A percentile compares a stretch with the other conserved stretches of the same genome.
These are phyloP conservation scores for Hamigera avellanea DNA, from an alignment of 495 filamentous ascomycete genomes.

Conservation along the genomic window DNA sequence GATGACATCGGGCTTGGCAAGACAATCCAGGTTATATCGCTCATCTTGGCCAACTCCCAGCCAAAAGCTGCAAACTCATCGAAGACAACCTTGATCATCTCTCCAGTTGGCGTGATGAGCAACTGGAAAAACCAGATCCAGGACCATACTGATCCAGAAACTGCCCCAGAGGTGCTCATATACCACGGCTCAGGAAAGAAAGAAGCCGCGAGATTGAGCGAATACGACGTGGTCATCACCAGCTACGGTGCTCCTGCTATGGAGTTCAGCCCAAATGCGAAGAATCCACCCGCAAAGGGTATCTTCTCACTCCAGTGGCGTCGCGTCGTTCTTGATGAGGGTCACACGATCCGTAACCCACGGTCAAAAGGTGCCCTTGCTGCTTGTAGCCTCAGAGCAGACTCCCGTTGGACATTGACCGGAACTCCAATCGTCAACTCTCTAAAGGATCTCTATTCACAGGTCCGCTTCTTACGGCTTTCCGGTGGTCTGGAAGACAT, in stretches of 20 bases:
- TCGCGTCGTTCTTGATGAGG: slow-evolving; percentile 80
- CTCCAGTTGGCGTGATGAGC: slow-evolving; percentile 81
- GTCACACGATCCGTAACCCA: slow-evolving; percentile 73
- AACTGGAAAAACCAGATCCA: slow-evolving; percentile 82
- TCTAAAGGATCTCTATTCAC: slow-evolving; percentile 72
- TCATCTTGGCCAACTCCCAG: slow-evolving; percentile 54
- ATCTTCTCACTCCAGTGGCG: slow-evolving; percentile 65
- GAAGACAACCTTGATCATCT: slow-evolving; percentile 65
- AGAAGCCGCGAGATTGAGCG: slow-evolving; percentile 34
- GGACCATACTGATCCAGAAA: slow-evolving; percentile 53
- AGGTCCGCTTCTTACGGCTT: slow-evolving; percentile 67
- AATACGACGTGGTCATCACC: slow-evolving; percentile 72
- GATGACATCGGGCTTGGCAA: slow-evolving; percentile 97
- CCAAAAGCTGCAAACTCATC: slow-evolving; percentile 21
- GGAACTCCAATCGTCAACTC: slow-evolving; percentile 71
- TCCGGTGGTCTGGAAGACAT: slow-evolving; percentile 67
- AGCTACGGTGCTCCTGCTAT: slow-evolving; percentile 57
- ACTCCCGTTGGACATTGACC: slow-evolving; percentile 72
- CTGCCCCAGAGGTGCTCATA: slow-evolving; percentile 51
- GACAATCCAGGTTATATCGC: slow-evolving; percentile 75
- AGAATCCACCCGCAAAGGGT: slow-evolving; percentile 20
- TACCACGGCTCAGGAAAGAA: slow-evolving; percentile 62
- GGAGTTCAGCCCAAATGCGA: slow-evolving; percentile 28
- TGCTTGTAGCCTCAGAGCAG: slow-evolving; percentile 52
- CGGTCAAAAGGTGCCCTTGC: slow-evolving; percentile 60